Evolutionary conservation across 2,329 filamentous ascomycete genomes (phyloP), one percentile per base, ranked within the genome.

Genomic region (Rutstroemia sydowiana): DNA sequence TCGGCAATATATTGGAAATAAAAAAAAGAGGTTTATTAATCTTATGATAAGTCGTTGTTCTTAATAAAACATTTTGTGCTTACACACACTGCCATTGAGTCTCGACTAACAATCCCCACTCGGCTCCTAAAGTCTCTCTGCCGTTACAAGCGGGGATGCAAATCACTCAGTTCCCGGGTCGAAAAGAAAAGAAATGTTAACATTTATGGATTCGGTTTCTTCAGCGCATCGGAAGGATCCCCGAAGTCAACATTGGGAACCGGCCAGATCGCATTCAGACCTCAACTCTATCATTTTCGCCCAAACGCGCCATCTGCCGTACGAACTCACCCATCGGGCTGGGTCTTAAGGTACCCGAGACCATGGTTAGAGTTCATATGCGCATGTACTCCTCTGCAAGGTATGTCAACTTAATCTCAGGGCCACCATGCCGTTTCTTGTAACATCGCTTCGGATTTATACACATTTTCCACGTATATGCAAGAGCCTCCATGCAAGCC

Each of bases 231-330:
- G 18, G 23, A n/a, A 13, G 31, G 13, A 16, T 30, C 13, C 30
- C 31, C 13, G 34, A 23, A 44, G 28, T 37, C n/a, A 37, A 37
- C n/a, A n/a, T n/a, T n/a, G n/a, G n/a, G n/a, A n/a, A n/a, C n/a
- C n/a, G n/a, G n/a, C n/a, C n/a, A 30, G 34, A 37, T 37, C 34
- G 34, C 34, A 37, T 18, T 37, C 28, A 4, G 48, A 45, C 31
- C 21, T 28, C 7, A 36, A 37, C 20, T 44, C 40, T 37, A 50
- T 51, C 13, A 46, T 28, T 46, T 28, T 39, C 16, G 28, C 44
- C 32, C 23, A 45, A 50, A 39, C 14, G 31, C 48, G 48, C 48
- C 48, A 51, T 39, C 48, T 51, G 32, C 48, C 48, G 48, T 36
- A 20, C 23, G 39, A 45, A 16, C 39, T 37, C 18, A 45, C 40